Evolutionary conservation across 306 rosid genomes (phyloP).

Genomic region (Lathyrus sativus): DNA sequence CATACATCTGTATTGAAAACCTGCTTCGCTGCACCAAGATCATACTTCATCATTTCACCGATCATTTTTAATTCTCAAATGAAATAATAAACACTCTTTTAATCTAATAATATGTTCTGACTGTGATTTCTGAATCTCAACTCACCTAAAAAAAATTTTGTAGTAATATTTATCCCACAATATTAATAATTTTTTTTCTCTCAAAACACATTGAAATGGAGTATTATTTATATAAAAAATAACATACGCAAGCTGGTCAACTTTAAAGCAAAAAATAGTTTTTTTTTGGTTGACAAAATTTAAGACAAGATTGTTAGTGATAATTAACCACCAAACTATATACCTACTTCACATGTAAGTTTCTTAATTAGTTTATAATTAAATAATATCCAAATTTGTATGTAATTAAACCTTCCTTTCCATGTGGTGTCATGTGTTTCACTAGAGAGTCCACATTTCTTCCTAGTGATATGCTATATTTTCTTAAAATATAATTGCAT

Average conservation of each 20-base stretch:
- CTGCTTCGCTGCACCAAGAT: too few relatives aligned
- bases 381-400: slow-evolving; percentile 45
- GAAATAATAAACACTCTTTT: too few relatives aligned
- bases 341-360: slow-evolving; percentile 55
- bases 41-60: too few relatives aligned
- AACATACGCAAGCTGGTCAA: slow-evolving; percentile 26
- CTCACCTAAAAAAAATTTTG: too few relatives aligned
- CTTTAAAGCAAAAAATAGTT: not conserved
- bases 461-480: slow-evolving; percentile 18
- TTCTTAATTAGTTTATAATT: slow-evolving; percentile 31
- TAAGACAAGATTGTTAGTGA: slow-evolving; percentile 40
- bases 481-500: slow-evolving; percentile 19
- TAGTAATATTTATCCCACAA: not conserved
- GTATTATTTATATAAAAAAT: slow-evolving; percentile 5
- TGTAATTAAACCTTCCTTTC: slow-evolving; percentile 39
- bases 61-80: too few relatives aligned
- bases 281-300: slow-evolving; percentile 4
- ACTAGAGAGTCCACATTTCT: slow-evolving; percentile 41
- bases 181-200: not conserved
- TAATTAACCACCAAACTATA: slow-evolving; percentile 33
- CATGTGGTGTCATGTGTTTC: slow-evolving; percentile 91
- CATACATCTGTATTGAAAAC: too few relatives aligned
- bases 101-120: too few relatives aligned
- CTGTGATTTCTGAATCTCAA: too few relatives aligned
- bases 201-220: not conserved